phyloP scores from a whole-genome alignment of 2,329 filamentous ascomycete species.

The Trichoderma breve region DNA sequence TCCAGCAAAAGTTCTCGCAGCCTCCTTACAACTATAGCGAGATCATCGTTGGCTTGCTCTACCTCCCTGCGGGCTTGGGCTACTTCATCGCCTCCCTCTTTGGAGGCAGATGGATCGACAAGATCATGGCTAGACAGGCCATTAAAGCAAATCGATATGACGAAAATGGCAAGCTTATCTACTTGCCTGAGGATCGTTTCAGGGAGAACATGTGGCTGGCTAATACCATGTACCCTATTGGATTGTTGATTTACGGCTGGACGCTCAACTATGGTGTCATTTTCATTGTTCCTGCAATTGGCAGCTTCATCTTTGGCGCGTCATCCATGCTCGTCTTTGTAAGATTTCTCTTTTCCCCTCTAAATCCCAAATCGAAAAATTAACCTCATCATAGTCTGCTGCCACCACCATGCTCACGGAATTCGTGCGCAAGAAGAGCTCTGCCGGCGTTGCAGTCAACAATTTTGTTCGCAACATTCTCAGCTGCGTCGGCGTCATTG shows the following conservation, averaged over 20 bases:
- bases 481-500: slow-evolving; percentile 66
- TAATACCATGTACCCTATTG: slow-evolving; percentile 66
- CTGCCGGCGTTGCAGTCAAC: slow-evolving; percentile 73
- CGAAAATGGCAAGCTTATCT: slow-evolving; percentile 62
- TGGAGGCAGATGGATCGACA: slow-evolving; percentile 64
- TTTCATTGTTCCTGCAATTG: slow-evolving; percentile 62
- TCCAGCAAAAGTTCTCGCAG: slow-evolving; percentile 66
- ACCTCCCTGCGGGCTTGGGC: slow-evolving; percentile 72
- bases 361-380: neutral
- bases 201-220: slow-evolving; percentile 78
- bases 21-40: slow-evolving; percentile 67
- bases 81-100: slow-evolving; percentile 43
- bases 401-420: slow-evolving; percentile 82
- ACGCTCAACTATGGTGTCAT: slow-evolving; percentile 61
- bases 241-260: slow-evolving; percentile 78
- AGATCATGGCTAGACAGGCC: slow-evolving; percentile 76
- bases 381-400: slow-evolving; percentile 41
- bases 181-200: slow-evolving; percentile 77
- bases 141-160: slow-evolving; percentile 67
- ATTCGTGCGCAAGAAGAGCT: slow-evolving; percentile 71
- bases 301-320: slow-evolving; percentile 72
- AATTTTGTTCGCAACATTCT: slow-evolving; percentile 81
- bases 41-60: slow-evolving; percentile 70
- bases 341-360: slow-evolving; percentile 22
- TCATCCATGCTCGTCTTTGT: slow-evolving; percentile 79